Base-by-base conservation (phyloP, 2,329 filamentous ascomycete species). In the Gnomoniopsis sp. region DNA sequence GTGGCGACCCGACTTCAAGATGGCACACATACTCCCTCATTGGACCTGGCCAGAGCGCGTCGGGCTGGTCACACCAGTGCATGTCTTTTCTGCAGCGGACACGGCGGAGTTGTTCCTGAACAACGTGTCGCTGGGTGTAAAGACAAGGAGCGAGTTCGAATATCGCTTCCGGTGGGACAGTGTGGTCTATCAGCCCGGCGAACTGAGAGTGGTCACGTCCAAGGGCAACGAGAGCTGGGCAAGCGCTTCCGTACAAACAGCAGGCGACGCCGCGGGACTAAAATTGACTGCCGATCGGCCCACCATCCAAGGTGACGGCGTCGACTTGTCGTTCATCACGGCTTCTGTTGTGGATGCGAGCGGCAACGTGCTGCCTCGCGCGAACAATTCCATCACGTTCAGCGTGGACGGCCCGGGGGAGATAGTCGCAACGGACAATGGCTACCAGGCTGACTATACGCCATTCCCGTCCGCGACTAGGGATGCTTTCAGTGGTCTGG, bases 51-150 rank as follows among this genome's bases (percentile, higher is more conserved):
- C 79, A 0, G 74, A 77, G 17, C 70, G 79, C 0, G 71, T 72
- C 0, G 78, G 78, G 1, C 61, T 75, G 57, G 70, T 76, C 1
- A 84, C 81, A 3, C 81, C 81, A 0, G 79, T 84, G 0, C 80
- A 84, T 63, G 79, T 83, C 0, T 83, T 81, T 62, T 74, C 79
- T 0, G 70, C 76, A 1, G 81, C 70, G 2, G 79, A 83, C 61
- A 79, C 81, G 63, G 81, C 79, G 3, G 81, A 84, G 69, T 67
- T 84, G 2, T 84, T 83, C 60, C 64, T 84, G 14, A 84, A 83
- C 54, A 79, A 77, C 2, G 63, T 72, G 44, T 80, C 78, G 0
- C 71, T 71, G 3, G 81, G 81, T 1, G 67, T 74, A 1, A 63
- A 71, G 59, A 72, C 68, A 59, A 73, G 70, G 49, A 70, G 57